Percentiles rank a stretch among this genome's conserved stretches.
Conservation (phyloP, 2,329 filamentous ascomycete genomes). For the Pseudocercospora crystallina region DNA sequence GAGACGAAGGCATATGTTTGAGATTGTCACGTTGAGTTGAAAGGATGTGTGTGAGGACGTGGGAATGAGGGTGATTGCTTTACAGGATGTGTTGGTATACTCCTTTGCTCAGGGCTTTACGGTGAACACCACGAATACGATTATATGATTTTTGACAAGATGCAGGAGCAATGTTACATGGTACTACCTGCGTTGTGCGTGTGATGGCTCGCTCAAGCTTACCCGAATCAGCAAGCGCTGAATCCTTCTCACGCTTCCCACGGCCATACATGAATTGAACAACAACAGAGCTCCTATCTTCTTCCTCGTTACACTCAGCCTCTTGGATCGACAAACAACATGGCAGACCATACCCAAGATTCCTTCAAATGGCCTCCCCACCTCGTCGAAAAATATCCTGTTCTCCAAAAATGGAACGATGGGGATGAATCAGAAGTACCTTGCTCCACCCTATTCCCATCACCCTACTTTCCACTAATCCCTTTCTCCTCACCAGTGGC, state of each 20-base stretch:
- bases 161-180: too few relatives aligned
- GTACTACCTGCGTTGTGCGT: too few relatives aligned
- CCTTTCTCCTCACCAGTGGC: conserved; percentile 1
- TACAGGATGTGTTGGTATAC: too few relatives aligned
- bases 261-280: neutral
- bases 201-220: neutral
- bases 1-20: too few relatives aligned
- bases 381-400: conserved; percentile 2
- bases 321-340: neutral
- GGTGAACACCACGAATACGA: too few relatives aligned
- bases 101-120: too few relatives aligned
- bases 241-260: neutral
- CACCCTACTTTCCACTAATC: neutral
- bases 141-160: too few relatives aligned
- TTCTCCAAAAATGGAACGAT: conserved; percentile 2
- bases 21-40: too few relatives aligned
- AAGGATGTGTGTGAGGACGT: too few relatives aligned
- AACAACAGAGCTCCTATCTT: neutral
- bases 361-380: neutral
- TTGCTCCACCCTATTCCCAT: neutral
- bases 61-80: too few relatives aligned
- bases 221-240: neutral
- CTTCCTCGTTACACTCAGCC: neutral
- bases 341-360: neutral
- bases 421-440: neutral